Base-by-base conservation (phyloP, 371 early-diverging fungal genomes). In the Syncephalastrum contaminatum region DNA sequence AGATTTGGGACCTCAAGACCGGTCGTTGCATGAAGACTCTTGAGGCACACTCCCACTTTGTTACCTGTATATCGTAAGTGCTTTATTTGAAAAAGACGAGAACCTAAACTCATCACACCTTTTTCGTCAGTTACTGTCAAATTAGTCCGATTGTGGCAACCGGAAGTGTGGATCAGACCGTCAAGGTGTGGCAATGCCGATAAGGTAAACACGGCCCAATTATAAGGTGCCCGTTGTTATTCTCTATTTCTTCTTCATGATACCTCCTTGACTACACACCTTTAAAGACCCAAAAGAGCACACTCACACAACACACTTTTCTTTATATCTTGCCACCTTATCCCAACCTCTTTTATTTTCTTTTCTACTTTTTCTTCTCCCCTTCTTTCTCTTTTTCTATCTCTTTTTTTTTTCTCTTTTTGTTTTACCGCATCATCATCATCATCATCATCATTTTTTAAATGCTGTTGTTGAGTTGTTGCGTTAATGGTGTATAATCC, bases 11-110 rank as follows among this genome's bases (percentile, higher is more conserved):
- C 59, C 63, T 96, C 21, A 79, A 82, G 49, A 84, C 90, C 4
- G 95, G 95, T 21, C 81, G 92, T 36, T 88, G 89, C 62, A 72
- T 81, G 59, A 90, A 91, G 62, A 89, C 88, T 13, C 64, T 91
- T 55, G 89, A 93, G 54, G 94, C 93, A 3, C 93, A 94, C 48
- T 69, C 80, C 18, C 95, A 96, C 58, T 97, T 97, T 78, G 89
- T 93, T n/a, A 92, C 93, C 13, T 89, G 89, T 64, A 72, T 94
- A 53, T 88, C 84, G 73, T 73, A 63, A 70, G 70, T 57, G 21
- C 14, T 80, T 25, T 20, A 16, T 25, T 44, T 48, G 4, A 19
- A 22, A 39, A 1, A 47, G 22, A 39, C 1, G 36, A 25, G 25
- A n/a, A 5, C 20, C 13, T 47, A 20, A 14, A 14, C 41, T 5